These are phyloP conservation scores for Nemophila menziesii DNA, from an alignment of 257 asterid species.

Conservation along the genomic window DNA sequence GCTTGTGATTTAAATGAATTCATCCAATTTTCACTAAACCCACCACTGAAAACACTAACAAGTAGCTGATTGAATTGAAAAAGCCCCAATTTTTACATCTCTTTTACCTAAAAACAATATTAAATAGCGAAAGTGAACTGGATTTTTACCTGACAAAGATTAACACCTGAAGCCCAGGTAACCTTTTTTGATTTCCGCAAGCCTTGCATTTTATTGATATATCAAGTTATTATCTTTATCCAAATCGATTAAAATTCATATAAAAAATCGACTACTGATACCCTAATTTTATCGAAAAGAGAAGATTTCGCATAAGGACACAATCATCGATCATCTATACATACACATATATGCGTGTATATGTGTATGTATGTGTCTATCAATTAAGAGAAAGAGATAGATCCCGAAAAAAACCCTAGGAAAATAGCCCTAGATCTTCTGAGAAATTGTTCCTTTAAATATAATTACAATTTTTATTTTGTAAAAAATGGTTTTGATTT, in stretches of 20 bases:
- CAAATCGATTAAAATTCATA: not conserved
- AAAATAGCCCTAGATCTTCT: slow-evolving; percentile 28
- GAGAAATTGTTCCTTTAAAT: not conserved
- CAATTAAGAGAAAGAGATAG: slow-evolving; percentile 1
- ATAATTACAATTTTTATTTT: no score
- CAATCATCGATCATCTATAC: not conserved
- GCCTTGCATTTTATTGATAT: slow-evolving; percentile 50
- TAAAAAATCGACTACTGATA: not conserved
- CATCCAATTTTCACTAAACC: not conserved
- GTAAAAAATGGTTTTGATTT: not conserved
- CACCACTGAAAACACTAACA: not conserved
- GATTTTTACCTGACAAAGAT: slow-evolving; percentile 87
- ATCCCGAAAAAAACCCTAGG: slow-evolving; percentile 27
- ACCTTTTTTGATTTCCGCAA: slow-evolving; percentile 80
- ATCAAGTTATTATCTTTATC: not conserved
- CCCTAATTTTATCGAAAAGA: not conserved
- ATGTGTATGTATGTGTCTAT: not conserved
- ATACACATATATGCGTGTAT: not conserved
- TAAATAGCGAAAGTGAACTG: slow-evolving; percentile 12
- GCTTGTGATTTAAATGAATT: no score
- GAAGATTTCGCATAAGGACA: not conserved
- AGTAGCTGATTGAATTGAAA: not conserved
- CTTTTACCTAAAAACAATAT: slow-evolving; percentile 3
- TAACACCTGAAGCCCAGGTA: slow-evolving; percentile 85
- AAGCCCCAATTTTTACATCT: not conserved